These are phyloP conservation scores for Pleurotus tuoliensis DNA, from an alignment of 768 basidiomycete species.

Conservation along the genomic window DNA sequence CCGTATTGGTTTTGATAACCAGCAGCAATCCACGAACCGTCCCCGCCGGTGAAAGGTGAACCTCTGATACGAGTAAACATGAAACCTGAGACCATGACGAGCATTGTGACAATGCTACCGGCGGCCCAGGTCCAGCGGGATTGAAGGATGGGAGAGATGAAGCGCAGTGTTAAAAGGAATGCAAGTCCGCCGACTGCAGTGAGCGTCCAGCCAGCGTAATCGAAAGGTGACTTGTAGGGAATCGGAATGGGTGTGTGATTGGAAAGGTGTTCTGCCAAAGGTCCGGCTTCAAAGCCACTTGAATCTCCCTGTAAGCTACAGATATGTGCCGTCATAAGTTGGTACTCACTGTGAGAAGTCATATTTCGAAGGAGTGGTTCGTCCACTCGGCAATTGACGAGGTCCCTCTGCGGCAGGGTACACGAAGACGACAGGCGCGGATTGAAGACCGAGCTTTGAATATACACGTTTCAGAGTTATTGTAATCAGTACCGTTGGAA, in stretches of 20 bases:
- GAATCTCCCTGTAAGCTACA: not conserved
- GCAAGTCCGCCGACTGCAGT: constrained; percentile 42
- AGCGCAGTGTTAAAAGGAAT: constrained; percentile 48
- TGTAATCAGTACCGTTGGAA: not conserved
- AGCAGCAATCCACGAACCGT: constrained; percentile 77
- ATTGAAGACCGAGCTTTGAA: constrained; percentile 69
- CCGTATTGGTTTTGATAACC: constrained; percentile 92
- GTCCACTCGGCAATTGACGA: constrained; percentile 53
- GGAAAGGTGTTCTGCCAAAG: constrained; percentile 74
- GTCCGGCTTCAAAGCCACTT: constrained; percentile 81
- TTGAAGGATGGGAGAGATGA: constrained; percentile 59
- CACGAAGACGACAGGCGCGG: constrained; percentile 81
- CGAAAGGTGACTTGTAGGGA: constrained; percentile 76
- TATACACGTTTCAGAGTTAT: not conserved
- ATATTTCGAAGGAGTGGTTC: constrained; percentile 56
- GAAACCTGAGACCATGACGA: constrained; percentile 88
- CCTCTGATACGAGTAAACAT: constrained; percentile 96
- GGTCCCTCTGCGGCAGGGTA: constrained; percentile 74
- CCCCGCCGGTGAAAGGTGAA: constrained; percentile 60
- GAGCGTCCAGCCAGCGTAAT: constrained; percentile 59
- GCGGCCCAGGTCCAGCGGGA: constrained; percentile 79
- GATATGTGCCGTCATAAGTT: not conserved
- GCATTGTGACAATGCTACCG: constrained; percentile 51
- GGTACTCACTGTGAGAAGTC: constrained; percentile 69
- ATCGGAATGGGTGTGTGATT: constrained; percentile 74